Percentiles rank a stretch among this genome's conserved stretches.
Conservation (phyloP, 305 asterid genomes). For the Fraxinus greggii region DNA sequence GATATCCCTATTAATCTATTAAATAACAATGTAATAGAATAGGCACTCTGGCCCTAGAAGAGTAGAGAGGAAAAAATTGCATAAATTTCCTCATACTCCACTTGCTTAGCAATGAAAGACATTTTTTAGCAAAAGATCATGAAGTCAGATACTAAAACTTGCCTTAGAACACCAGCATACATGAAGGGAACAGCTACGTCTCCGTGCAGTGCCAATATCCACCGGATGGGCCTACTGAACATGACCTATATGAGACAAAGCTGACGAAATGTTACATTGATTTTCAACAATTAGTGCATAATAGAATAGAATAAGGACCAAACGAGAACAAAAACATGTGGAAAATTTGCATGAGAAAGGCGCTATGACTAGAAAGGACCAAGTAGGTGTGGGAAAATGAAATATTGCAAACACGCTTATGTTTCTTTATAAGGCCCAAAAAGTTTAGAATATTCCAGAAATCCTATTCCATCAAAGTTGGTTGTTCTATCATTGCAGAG, state of each 20-base stretch:
- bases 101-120: background rate
- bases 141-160: conserved; percentile 26
- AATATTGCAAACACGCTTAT: background rate
- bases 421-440: background rate
- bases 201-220: conserved; percentile 95
- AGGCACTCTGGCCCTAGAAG: background rate
- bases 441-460: background rate
- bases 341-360: background rate
- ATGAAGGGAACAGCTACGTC: conserved; percentile 71
- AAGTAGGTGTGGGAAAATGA: background rate
- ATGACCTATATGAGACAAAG: conserved; percentile 45
- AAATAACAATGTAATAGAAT: background rate
- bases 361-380: background rate
- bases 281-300: conserved; percentile 11
- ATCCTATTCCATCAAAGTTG: background rate
- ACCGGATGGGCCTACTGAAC: conserved; percentile 95
- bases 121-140: conserved; percentile 8
- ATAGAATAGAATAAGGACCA: conserved; percentile 16
- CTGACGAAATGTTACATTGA: background rate
- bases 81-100: background rate
- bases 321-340: conserved; percentile 1
- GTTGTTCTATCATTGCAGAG: background rate
- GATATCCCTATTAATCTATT: background rate
- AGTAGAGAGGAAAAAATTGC: background rate
- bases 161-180: conserved; percentile 82